A percentile compares a stretch with the other conserved stretches of the same genome.
Evolutionary conservation across 1,284 basidiomycete species (phyloP).

Genomic region (Ustilago loliicola): DNA sequence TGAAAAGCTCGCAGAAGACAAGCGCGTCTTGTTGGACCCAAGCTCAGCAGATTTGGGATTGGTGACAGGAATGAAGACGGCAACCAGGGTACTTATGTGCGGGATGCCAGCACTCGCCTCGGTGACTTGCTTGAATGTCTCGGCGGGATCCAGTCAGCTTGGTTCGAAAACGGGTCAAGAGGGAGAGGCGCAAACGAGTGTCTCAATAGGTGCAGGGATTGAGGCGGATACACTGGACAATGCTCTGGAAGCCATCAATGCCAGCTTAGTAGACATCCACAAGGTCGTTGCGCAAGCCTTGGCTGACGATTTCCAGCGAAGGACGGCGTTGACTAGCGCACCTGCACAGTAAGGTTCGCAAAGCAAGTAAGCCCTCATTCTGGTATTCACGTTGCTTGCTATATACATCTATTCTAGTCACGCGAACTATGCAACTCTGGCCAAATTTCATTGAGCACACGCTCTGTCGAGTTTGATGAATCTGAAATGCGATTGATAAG

Average conservation of each 20-base stretch:
- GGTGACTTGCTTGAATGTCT: constrained; percentile 74
- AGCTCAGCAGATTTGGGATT: constrained; percentile 77
- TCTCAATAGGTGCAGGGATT: constrained; percentile 21
- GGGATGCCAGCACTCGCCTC: constrained; percentile 91
- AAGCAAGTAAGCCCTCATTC: background rate
- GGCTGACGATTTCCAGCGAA: constrained; percentile 38
- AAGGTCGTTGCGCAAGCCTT: constrained; percentile 46
- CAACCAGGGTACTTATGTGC: constrained; percentile 76
- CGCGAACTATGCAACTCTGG: background rate
- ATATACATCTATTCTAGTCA: background rate
- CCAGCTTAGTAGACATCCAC: constrained; percentile 48
- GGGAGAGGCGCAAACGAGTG: background rate
- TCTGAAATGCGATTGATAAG: constrained; percentile 10
- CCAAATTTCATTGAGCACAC: background rate
- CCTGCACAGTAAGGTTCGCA: background rate
- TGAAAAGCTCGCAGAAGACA: constrained; percentile 64
- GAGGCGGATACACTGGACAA: constrained; percentile 23
- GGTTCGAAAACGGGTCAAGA: background rate
- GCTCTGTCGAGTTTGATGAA: background rate
- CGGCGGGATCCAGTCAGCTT: constrained; percentile 26
- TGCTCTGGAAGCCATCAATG: constrained; percentile 26
- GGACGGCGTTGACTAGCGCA: constrained; percentile 26
- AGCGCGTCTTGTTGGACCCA: constrained; percentile 79
- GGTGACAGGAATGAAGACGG: constrained; percentile 70
- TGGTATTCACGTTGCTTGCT: background rate